Base-by-base conservation (phyloP, 371 early-diverging fungal genomes). In the Mucor mucedo region DNA sequence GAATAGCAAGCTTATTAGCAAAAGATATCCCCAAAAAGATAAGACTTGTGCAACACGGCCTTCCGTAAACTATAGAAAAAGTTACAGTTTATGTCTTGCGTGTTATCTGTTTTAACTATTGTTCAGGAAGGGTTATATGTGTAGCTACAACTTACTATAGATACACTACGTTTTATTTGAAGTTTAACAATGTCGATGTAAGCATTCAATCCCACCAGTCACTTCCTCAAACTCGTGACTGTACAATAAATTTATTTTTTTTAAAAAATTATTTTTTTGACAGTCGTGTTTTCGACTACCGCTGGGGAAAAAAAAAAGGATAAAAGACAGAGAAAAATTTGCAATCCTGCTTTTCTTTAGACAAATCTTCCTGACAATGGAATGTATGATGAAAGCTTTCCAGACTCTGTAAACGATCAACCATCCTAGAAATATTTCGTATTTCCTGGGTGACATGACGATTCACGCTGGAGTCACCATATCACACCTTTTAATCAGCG, bases 361-460 rank as follows among this genome's bases (percentile, higher is more conserved):
- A 68, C 68, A 68, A 68, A 68, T 68, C 68, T 68, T 68, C 63
- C 68, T 58, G 63, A 63, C 58, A 55, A 47, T 58, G 68, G 68
- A 68, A 68, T 53, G 68, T 63, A 68, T 68, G 68, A 68, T 68
- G 68, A 68, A 60, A 63, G 59, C 63, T 59, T 68, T 68, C 63
- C 52, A 35, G 55, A 50, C 63, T 55, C 55, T 39, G 68, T 48
- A 53, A 48, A 68, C 68, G 68, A 68, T 68, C 68, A 68, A 52
- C 48, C 68, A 63, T 49, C 63, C 62, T 54, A 40, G 53, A 60
- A 40, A 42, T 52, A 45, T 48, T 63, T 53, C 48, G 39, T 52
- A 27, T 55, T 54, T 65, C 49, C 53, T 55, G 54, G 68, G 68
- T 63, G 68, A 55, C 4, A 52, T 68, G 68, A 68, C 68, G 68